Base-by-base conservation (phyloP, 192 early-diverging fungal species). In the Polychytrium aggregatum region DNA sequence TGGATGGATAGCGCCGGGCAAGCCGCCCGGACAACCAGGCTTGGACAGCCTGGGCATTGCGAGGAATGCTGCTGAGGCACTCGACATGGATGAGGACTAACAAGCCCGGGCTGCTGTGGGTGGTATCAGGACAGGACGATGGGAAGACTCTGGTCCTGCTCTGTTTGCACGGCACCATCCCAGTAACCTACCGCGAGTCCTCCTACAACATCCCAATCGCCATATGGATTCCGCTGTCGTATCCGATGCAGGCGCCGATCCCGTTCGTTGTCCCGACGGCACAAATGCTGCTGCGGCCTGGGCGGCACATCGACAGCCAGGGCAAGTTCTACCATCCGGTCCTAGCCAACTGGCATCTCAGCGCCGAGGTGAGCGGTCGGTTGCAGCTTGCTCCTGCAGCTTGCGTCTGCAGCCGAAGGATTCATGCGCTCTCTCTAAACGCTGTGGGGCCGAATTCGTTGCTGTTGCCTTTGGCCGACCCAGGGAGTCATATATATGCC, bases 191-290 rank as follows among this genome's bases (percentile, higher is more conserved):
- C 55, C 77, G 80, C 37, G 81, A 78, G 18, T 1, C 67, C 1
- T 72, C 80, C 28, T 94, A 93, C 67, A 93, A 97, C 60, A 93
- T 97, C 40, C 93, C 91, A 1, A 74, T 97, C 2, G 82, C 79
- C 10, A 71, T 90, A 29, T 94, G 87, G 88, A 63, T 93, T 13
- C 91, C 91, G 36, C 74, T 73, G 25, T 68, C 65, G 30, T 97
- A 91, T 55, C 93, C 93, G 6, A 58, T 66, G 37, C 60, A 75
- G 43, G 74, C 89, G 25, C 91, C 93, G 17, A 70, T 89, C 48
- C 74, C 74, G 1, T 88, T 84, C 56, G 93, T 97, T 25, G 84
- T 75, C 18, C 93, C 93, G 21, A 97, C 93, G 17, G 68, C 78
- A 7, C 70, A 64, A 33, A 97, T 97, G 93, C 62, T 86, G 4